Conservation (phyloP, 306 rosid genomes). For the Urtica urens region DNA sequence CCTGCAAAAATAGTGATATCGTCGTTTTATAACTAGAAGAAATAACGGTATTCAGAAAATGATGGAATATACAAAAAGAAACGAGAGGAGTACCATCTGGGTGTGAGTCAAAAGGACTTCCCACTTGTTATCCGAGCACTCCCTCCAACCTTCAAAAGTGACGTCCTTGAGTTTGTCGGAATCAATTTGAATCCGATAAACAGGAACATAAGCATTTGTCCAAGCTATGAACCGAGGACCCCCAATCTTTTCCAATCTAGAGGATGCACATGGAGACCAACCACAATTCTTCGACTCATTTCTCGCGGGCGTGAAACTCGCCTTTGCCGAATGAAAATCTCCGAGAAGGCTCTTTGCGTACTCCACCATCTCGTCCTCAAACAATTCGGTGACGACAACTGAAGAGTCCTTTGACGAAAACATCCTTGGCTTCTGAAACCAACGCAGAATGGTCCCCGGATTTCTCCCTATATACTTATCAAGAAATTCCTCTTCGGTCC, state of each 20-base stretch:
- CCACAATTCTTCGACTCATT: constrained; percentile 29
- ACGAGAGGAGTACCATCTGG: constrained; percentile 68
- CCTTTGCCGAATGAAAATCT: constrained; percentile 39
- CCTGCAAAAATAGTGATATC: constrained; percentile 37
- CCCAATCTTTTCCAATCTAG: constrained; percentile 71
- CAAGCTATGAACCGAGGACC: constrained; percentile 77
- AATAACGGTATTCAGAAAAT: not conserved
- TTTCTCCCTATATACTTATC: constrained; percentile 33
- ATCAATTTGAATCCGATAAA: constrained; percentile 67
- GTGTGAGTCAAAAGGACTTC: constrained; percentile 89
- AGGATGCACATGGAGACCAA: constrained; percentile 55
- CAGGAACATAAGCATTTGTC: constrained; percentile 71
- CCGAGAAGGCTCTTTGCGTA: constrained; percentile 57
- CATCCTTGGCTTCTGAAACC: constrained; percentile 49
- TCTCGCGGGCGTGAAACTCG: constrained; percentile 24
- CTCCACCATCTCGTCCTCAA: constrained; percentile 70
- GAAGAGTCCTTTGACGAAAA: constrained; percentile 57
- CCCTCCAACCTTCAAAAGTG: constrained; percentile 71
- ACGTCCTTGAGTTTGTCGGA: constrained; percentile 30
- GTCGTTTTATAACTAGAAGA: not conserved
- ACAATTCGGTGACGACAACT: constrained; percentile 47
- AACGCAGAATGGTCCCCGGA: constrained; percentile 32
- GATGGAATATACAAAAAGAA: constrained; percentile 10
- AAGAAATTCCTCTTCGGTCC: constrained; percentile 47
- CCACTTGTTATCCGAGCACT: constrained; percentile 51